Evolutionary conservation across 345 rosid species (phyloP).

Genomic region (Aquilaria malaccensis): DNA sequence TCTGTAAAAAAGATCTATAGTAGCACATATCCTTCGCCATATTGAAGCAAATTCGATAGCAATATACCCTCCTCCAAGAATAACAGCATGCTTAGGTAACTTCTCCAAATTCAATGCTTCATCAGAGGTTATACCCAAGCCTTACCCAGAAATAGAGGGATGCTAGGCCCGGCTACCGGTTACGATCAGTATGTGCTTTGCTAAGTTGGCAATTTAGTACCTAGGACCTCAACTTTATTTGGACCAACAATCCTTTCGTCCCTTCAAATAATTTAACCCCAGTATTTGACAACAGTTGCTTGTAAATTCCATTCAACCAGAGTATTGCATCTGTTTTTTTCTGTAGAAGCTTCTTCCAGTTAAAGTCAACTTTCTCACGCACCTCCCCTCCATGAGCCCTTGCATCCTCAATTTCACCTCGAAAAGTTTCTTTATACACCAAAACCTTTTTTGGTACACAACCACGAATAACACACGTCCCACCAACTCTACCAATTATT

Average conservation of each 20-base stretch:
- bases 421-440: slow-evolving; percentile 83
- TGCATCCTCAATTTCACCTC: slow-evolving; percentile 97
- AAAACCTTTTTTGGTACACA: slow-evolving; percentile 98
- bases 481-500: slow-evolving; percentile 93
- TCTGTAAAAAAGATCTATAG: slow-evolving; percentile 82
- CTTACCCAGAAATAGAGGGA: slow-evolving; percentile 79
- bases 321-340: slow-evolving; percentile 93
- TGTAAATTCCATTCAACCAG: slow-evolving; percentile 87
- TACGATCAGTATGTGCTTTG: slow-evolving; percentile 91
- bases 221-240: slow-evolving; percentile 85
- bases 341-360: slow-evolving; percentile 84
- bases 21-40: slow-evolving; percentile 94
- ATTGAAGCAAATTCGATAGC: slow-evolving; percentile 99
- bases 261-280: slow-evolving; percentile 90
- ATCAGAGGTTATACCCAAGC: slow-evolving; percentile 94
- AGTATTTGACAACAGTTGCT: slow-evolving; percentile 78
- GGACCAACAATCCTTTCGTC: slow-evolving; percentile 92
- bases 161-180: slow-evolving; percentile 94
- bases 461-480: slow-evolving; percentile 99
- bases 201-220: slow-evolving; percentile 76
- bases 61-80: slow-evolving; percentile 99
- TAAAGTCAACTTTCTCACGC: slow-evolving; percentile 67
- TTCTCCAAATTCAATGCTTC: slow-evolving; percentile 98
- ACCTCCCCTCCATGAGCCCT: slow-evolving; percentile 92
- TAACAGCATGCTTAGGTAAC: slow-evolving; percentile 77